These are phyloP conservation scores for Phytophthora quininea DNA, from an alignment of 352 stramenopile genomes.

Conservation along the genomic window DNA sequence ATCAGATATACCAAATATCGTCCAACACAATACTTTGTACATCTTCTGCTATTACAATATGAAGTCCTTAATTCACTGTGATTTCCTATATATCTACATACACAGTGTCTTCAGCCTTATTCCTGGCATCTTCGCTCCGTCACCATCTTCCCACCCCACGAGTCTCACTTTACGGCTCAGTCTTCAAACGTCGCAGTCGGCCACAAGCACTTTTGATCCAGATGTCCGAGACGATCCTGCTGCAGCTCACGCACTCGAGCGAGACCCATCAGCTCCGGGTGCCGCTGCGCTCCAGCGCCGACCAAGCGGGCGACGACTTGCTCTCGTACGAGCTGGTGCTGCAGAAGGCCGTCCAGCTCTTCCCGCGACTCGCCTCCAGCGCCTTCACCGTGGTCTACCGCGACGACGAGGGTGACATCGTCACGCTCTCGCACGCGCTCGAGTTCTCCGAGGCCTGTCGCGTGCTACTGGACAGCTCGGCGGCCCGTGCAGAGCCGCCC, in stretches of 20 bases:
- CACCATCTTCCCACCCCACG: slow-evolving; percentile 30
- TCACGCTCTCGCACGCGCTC: slow-evolving; percentile 56
- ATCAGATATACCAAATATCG: too few relatives aligned
- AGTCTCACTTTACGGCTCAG: slow-evolving; percentile 13
- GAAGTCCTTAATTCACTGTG: not conserved
- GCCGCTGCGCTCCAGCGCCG: slow-evolving; percentile 13
- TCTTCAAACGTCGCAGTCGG: slow-evolving; percentile 27
- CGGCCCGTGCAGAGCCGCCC: slow-evolving; percentile 22
- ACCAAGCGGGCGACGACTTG: slow-evolving; percentile 1
- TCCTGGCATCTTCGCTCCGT: not conserved
- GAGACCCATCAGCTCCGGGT: slow-evolving; percentile 58
- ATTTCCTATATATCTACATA: not conserved
- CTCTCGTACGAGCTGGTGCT: slow-evolving; percentile 54
- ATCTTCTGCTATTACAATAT: not conserved
- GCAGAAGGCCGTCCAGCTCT: slow-evolving; percentile 45
- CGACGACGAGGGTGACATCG: slow-evolving; percentile 72
- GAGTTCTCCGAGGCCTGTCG: slow-evolving; percentile 67
- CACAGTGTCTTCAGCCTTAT: not conserved
- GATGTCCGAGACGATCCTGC: slow-evolving; percentile 38
- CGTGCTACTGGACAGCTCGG: slow-evolving; percentile 40
- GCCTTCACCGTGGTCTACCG: slow-evolving; percentile 69
- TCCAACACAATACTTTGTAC: not conserved
- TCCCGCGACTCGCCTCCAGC: slow-evolving; percentile 23
- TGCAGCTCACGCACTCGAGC: slow-evolving; percentile 62
- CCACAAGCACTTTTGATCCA: slow-evolving; percentile 18